Percentiles rank a stretch among this genome's conserved stretches.
phyloP scores from a whole-genome alignment of 2,329 filamentous ascomycete genomes.

The Trichoderma atrobrunneum region DNA sequence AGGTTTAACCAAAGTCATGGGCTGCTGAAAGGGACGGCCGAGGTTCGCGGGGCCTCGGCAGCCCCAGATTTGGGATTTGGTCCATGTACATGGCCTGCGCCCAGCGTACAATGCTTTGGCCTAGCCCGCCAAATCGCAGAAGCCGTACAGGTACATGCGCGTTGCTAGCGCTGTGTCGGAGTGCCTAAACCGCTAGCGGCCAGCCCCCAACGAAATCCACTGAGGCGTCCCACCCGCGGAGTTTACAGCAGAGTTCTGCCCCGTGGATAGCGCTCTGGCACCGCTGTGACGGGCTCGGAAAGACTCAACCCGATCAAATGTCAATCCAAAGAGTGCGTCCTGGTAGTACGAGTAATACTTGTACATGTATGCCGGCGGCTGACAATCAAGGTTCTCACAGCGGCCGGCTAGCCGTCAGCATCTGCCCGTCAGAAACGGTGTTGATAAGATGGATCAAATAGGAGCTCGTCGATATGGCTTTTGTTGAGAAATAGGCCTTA shows the following conservation, averaged over 20 bases:
- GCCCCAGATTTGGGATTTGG: conserved; percentile 20
- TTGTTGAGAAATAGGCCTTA: background rate
- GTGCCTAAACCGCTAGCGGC: background rate
- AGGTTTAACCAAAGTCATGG: conserved; percentile 13
- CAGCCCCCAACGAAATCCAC: background rate
- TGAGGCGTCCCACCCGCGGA: conserved; percentile 7
- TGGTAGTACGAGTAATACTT: background rate
- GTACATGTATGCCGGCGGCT: background rate
- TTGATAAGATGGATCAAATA: background rate
- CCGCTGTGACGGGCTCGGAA: background rate
- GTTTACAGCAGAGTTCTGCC: background rate
- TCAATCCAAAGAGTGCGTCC: background rate
- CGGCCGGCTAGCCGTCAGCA: background rate
- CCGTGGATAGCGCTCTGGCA: background rate
- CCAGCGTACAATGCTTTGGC: background rate
- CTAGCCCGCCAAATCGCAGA: background rate
- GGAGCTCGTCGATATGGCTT: background rate
- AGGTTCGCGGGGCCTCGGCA: conserved; percentile 24
- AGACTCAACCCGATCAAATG: background rate
- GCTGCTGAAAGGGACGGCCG: conserved; percentile 19
- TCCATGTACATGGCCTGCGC: background rate
- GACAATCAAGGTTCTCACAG: background rate
- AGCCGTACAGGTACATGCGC: background rate
- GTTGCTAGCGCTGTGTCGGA: background rate
- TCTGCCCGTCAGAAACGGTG: background rate